These are phyloP conservation scores for Aspergillus bombycis DNA, from an alignment of 2,329 filamentous ascomycete species.

Conservation along the genomic window DNA sequence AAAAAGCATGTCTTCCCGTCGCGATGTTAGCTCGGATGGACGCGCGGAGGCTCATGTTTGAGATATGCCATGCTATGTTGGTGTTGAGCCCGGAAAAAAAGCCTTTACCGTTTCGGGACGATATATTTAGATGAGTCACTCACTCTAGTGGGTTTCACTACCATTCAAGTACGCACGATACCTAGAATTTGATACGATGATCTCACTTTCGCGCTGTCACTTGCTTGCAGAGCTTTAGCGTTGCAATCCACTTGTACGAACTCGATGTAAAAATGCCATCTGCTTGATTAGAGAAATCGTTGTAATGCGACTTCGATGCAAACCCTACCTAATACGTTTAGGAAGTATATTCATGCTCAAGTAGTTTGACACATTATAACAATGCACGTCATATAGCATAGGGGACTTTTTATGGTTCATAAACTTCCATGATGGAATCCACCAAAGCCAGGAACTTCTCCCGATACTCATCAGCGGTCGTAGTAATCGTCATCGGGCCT, in stretches of 20 bases:
- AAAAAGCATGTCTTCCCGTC: neutral
- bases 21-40: neutral
- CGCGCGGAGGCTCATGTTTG: neutral
- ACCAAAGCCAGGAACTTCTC: conserved; percentile 59
- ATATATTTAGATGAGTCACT: conserved; percentile 3
- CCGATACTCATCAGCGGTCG: conserved; percentile 68
- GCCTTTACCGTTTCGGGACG: neutral
- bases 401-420: conserved; percentile 10
- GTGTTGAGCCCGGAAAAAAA: neutral
- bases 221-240: neutral
- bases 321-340: neutral
- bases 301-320: neutral
- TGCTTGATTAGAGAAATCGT: neutral
- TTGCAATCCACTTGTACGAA: neutral
- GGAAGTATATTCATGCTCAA: neutral
- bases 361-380: too few species aligned
- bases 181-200: conserved; percentile 4
- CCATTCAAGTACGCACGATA: conserved; percentile 2
- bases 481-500: conserved; percentile 76
- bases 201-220: neutral
- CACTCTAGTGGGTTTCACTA: neutral
- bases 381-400: neutral
- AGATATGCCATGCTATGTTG: conserved; percentile 4
- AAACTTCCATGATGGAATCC: conserved; percentile 46
- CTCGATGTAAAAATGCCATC: neutral